phyloP scores from a whole-genome alignment of 1,284 basidiomycete species.

The Irpex sp. region DNA sequence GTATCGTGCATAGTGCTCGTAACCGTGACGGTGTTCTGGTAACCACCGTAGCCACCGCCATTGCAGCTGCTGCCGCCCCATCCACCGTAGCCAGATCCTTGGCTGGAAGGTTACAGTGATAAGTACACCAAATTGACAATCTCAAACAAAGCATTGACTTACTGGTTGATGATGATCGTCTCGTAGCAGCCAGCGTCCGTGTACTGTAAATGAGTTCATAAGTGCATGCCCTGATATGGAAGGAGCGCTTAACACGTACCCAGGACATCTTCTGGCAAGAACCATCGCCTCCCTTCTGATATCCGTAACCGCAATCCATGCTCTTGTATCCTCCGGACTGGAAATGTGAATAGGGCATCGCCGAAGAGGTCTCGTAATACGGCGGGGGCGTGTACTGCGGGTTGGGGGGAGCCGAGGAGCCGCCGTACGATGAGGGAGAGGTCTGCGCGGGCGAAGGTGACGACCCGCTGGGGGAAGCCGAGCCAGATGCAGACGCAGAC shows the following conservation, averaged over 20 bases:
- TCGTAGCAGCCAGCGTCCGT: constrained; percentile 57
- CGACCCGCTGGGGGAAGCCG: constrained; percentile 6
- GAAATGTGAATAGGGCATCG: constrained; percentile 58
- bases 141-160: constrained; percentile 1
- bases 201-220: constrained; percentile 21
- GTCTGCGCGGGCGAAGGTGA: constrained; percentile 9
- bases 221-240: constrained; percentile 2
- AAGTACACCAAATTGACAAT: neutral
- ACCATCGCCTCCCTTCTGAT: constrained; percentile 50
- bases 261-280: constrained; percentile 51
- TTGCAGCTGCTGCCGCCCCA: constrained; percentile 15
- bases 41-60: neutral
- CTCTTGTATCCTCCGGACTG: constrained; percentile 57
- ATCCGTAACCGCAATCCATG: constrained; percentile 66
- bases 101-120: neutral
- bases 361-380: constrained; percentile 39
- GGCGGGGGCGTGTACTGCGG: constrained; percentile 20
- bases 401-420: constrained; percentile 10
- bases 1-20: constrained; percentile 15
- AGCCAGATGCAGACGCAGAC: constrained; percentile 11
- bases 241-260: constrained; percentile 36
- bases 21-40: constrained; percentile 30
- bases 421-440: constrained; percentile 2
- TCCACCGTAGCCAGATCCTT: constrained; percentile 6
- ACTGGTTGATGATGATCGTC: constrained; percentile 58